These are phyloP conservation scores for Entomortierella chlamydospora DNA, from an alignment of 192 early-diverging fungal genomes.

Conservation along the genomic window DNA sequence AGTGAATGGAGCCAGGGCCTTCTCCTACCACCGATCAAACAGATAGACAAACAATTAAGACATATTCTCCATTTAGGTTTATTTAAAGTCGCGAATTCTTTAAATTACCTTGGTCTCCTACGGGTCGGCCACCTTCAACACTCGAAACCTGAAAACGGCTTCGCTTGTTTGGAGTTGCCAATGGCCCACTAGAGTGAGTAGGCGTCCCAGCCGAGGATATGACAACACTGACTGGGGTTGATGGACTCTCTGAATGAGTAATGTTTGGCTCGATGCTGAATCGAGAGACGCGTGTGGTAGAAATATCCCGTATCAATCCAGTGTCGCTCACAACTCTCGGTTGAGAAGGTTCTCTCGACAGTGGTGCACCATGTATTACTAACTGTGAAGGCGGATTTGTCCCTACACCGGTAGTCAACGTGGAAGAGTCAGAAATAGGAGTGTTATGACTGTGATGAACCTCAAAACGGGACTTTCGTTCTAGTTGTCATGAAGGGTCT, in stretches of 20 bases:
- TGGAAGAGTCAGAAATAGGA: background rate
- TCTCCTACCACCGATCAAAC: constrained; percentile 4
- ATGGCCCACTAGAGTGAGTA: background rate
- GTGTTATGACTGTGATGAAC: constrained; percentile 32
- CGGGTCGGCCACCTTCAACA: constrained; percentile 18
- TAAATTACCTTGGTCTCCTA: background rate
- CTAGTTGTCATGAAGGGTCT: constrained; percentile 2
- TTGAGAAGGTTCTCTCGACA: constrained; percentile 34
- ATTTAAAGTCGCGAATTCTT: too few relatives aligned
- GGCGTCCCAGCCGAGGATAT: constrained; percentile 15
- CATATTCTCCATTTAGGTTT: too few relatives aligned
- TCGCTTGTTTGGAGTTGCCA: constrained; percentile 20
- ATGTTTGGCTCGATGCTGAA: constrained; percentile 41
- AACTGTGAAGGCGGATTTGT: constrained; percentile 11
- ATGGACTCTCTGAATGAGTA: background rate
- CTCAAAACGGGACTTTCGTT: constrained; percentile 49
- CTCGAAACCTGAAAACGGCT: constrained; percentile 50
- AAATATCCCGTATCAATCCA: background rate
- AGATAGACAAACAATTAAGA: background rate
- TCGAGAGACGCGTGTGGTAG: constrained; percentile 11
- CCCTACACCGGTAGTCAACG: constrained; percentile 5
- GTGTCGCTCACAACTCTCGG: constrained; percentile 17
- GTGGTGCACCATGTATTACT: constrained; percentile 1
- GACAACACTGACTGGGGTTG: background rate
- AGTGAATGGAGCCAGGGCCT: constrained; percentile 32